Evolutionary conservation across 352 stramenopile genomes (phyloP), one percentile per base, ranked within the genome.

Genomic region (Phytopythium litorale): DNA sequence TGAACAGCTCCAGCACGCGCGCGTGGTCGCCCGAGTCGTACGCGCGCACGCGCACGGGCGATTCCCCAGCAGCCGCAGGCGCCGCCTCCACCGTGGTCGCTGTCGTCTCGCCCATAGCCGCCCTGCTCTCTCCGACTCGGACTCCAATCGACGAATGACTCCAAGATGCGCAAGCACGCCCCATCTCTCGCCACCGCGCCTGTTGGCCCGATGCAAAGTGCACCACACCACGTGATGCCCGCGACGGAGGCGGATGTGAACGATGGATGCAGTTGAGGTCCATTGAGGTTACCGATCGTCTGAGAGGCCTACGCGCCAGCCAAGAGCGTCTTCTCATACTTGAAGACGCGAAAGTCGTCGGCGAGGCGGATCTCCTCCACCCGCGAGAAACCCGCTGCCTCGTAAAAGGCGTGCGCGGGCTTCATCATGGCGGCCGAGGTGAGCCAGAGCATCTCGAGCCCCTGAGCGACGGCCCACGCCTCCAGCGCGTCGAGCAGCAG

Each of bases 401-500:
- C 23, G 64, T 77, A 75, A 30, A 77, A 72, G 3, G 40, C 60
- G 8, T 60, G 53, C 0, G 62, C 62, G 38, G 62, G 61, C 19
- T 55, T 38, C 64, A 66, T 76, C 4, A 69, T 38, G 63, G 54
- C 57, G 9, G 59, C 64, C 2, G 56, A 74, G 9, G 57, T 71
- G 32, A 81, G 64, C 53, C 67, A 73, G 19, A 84, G 32, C 48
- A 61, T 71, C n/a, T 25, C 6, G 56, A 70, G 57, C 1, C 51
- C 35, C 0, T 72, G 49, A 12, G 66, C 37, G 0, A n/a, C 28
- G 5, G 67, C 69, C 70, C 70, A 84, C 2, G 63, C 11, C 54
- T 81, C 72, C 37, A 81, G 40, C 12, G 56, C 37, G 0, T 25
- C 38, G 15, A 81, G 60, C 2, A 81, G 66, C 45, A 67, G 38